These are phyloP conservation scores for Lepiota venenata DNA, from an alignment of 768 basidiomycete genomes.

Conservation along the genomic window DNA sequence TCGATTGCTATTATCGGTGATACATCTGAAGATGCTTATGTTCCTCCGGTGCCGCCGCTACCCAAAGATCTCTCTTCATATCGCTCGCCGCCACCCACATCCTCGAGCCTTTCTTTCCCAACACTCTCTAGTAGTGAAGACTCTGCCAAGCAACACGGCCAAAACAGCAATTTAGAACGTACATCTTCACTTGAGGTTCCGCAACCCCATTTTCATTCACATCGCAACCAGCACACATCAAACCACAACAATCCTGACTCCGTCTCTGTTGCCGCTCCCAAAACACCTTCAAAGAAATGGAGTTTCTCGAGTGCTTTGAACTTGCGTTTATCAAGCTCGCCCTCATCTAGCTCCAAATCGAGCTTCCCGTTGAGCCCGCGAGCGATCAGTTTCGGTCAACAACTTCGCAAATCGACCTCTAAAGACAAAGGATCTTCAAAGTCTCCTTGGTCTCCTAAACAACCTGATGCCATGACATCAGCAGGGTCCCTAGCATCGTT, in stretches of 20 bases:
- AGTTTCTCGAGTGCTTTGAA: conserved; percentile 87
- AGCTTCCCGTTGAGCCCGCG: conserved; percentile 63
- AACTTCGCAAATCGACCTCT: conserved; percentile 65
- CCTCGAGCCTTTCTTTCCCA: conserved; percentile 53
- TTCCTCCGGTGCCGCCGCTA: conserved; percentile 92
- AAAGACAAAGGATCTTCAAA: conserved; percentile 58
- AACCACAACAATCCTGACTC: conserved; percentile 35
- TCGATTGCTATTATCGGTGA: conserved; percentile 60
- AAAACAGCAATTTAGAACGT: conserved; percentile 46
- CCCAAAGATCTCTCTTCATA: conserved; percentile 86
- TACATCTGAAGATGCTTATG: conserved; percentile 53
- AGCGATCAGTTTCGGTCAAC: conserved; percentile 62
- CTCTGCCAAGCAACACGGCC: conserved; percentile 36
- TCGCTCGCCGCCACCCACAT: conserved; percentile 64
- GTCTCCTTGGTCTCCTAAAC: conserved; percentile 62
- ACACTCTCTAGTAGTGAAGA: conserved; percentile 37
- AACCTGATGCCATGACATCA: conserved; percentile 75
- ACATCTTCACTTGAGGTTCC: conserved; percentile 53
- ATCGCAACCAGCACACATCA: conserved; percentile 26
- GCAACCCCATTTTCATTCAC: conserved; percentile 26
- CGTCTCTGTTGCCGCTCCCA: conserved; percentile 43
- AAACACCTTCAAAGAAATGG: conserved; percentile 96
- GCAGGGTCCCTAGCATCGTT: conserved; percentile 73
- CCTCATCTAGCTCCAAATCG: conserved; percentile 53
- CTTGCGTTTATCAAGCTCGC: conserved; percentile 65